Conservation (phyloP, 225 moss, liverwort and hornwort species). For the Marchantia paleacea region DNA sequence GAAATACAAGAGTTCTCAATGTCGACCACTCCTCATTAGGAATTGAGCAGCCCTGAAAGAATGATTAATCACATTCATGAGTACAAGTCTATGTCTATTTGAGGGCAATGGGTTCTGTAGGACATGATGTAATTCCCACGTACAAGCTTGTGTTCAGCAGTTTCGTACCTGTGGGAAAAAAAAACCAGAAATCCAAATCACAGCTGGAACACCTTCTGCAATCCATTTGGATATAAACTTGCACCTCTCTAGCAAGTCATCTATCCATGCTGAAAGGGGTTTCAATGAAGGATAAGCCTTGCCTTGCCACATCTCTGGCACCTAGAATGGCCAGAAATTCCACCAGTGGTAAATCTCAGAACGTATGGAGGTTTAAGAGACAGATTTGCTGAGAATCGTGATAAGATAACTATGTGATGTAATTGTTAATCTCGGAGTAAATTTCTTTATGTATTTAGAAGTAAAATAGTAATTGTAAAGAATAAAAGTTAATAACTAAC, state of each 20-base stretch:
- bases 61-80: no score
- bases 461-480: no score
- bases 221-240: slow-evolving; percentile 76
- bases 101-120: not conserved
- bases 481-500: no score
- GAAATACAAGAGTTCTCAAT: no score
- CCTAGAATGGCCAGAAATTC: slow-evolving; percentile 27
- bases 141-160: not conserved
- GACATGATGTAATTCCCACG: not conserved
- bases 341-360: not conserved
- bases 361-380: no score
- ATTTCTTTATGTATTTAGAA: no score
- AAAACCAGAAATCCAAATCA: slow-evolving; percentile 84
- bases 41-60: no score
- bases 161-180: slow-evolving; percentile 75
- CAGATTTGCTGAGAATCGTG: no score
- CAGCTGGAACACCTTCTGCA: slow-evolving; percentile 45
- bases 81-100: no score
- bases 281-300: slow-evolving; percentile 91
- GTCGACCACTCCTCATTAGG: no score
- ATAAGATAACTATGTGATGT: no score
- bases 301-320: slow-evolving; percentile 90
- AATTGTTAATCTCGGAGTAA: no score
- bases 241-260: slow-evolving; percentile 77
- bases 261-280: slow-evolving; percentile 68